Evolutionary conservation across 371 early-diverging fungal species (phyloP).

Genomic region (Mucor racemosus): DNA sequence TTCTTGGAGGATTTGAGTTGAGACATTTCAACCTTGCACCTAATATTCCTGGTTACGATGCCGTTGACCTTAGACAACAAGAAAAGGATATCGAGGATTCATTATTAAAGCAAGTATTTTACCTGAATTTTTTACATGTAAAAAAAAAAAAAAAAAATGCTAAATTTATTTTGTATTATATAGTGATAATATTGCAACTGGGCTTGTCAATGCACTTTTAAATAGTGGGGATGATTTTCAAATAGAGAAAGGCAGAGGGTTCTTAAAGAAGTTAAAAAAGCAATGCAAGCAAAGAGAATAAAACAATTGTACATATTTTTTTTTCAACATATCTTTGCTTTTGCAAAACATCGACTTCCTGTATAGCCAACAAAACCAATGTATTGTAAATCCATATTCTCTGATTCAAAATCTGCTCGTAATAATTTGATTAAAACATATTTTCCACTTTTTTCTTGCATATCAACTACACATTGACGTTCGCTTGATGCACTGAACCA

Average conservation of each 20-base stretch:
- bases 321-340: slow-evolving; percentile 8
- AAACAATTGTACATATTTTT: slow-evolving; percentile 2
- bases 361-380: slow-evolving; percentile 28
- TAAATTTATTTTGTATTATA: too few relatives aligned
- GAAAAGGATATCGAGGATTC: slow-evolving; percentile 26
- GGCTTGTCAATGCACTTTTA: slow-evolving; percentile 30
- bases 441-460: slow-evolving; percentile 17
- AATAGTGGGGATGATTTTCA: slow-evolving; percentile 30
- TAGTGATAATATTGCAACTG: slow-evolving; percentile 35
- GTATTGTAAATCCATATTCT: slow-evolving; percentile 27
- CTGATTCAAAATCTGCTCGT: slow-evolving; percentile 10
- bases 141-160: too few relatives aligned
- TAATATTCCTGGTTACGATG: slow-evolving; percentile 19
- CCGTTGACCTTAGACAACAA: slow-evolving; percentile 24
- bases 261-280: slow-evolving; percentile 21
- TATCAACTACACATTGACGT: slow-evolving; percentile 10
- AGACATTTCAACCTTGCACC: slow-evolving; percentile 30
- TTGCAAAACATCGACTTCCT: slow-evolving; percentile 22
- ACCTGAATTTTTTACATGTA: background rate
- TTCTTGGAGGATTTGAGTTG: slow-evolving; percentile 34
- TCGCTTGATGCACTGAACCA: slow-evolving; percentile 16
- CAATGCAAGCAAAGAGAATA: slow-evolving; percentile 9
- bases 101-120: slow-evolving; percentile 22
- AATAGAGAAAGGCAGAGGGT: slow-evolving; percentile 16
- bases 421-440: slow-evolving; percentile 30